Conservation (phyloP, 2,329 filamentous ascomycete genomes). For the Paecilomyces variotii region DNA sequence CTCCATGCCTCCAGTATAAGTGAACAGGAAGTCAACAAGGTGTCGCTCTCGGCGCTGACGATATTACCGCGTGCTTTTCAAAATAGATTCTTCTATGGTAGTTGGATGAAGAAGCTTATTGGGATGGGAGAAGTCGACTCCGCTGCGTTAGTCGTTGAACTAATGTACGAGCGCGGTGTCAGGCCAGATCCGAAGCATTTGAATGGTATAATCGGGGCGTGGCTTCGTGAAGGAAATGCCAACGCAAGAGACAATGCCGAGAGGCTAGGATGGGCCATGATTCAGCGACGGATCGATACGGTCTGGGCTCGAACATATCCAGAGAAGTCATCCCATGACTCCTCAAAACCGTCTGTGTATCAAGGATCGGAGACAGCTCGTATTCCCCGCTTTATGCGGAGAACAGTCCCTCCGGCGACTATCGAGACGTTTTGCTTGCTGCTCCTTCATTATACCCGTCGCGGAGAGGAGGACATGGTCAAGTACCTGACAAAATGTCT, state of each 20-base stretch:
- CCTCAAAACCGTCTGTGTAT: slow-evolving; percentile 20
- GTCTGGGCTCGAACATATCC: slow-evolving; percentile 39
- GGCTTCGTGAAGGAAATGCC: slow-evolving; percentile 56
- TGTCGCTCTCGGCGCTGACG: slow-evolving; percentile 43
- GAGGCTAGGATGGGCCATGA: slow-evolving; percentile 67
- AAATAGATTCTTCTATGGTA: slow-evolving; percentile 78
- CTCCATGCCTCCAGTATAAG: slow-evolving; percentile 35
- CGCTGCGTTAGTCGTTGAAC: slow-evolving; percentile 62
- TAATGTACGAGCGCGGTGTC: slow-evolving; percentile 65
- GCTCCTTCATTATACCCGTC: slow-evolving; percentile 61
- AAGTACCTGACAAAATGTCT: slow-evolving; percentile 56
- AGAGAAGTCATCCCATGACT: slow-evolving; percentile 12
- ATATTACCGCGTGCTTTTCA: slow-evolving; percentile 45
- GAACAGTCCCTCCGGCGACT: slow-evolving; percentile 51
- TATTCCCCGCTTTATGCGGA: slow-evolving; percentile 32
- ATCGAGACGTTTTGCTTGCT: slow-evolving; percentile 72
- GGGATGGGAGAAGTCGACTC: slow-evolving; percentile 62
- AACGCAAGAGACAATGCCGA: slow-evolving; percentile 56
- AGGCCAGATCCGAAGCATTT: slow-evolving; percentile 65
- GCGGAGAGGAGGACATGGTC: slow-evolving; percentile 51
- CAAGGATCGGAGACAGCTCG: slow-evolving; percentile 13
- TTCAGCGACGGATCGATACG: slow-evolving; percentile 57
- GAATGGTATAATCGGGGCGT: slow-evolving; percentile 74
- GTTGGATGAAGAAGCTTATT: slow-evolving; percentile 81
- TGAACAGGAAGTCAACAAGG: slow-evolving; percentile 38